Conservation (phyloP, 2,329 filamentous ascomycete genomes). For the Celoporthe dispersa region DNA sequence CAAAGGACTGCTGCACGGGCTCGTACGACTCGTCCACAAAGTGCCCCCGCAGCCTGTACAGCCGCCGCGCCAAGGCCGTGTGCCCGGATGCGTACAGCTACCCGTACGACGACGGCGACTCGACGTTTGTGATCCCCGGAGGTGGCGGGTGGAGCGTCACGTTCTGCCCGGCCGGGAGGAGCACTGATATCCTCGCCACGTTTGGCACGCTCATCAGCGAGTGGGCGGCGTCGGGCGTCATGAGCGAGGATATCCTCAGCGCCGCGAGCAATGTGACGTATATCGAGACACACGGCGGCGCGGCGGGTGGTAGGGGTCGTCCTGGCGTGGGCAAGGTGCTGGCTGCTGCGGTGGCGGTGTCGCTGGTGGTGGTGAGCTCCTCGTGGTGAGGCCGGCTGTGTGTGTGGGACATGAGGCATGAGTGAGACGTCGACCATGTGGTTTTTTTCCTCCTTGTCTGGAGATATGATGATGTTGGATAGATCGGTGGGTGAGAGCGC, state of each 20-base stretch:
- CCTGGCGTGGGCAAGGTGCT: conserved; percentile 22
- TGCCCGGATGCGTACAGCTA: conserved; percentile 88
- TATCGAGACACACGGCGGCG: conserved; percentile 37
- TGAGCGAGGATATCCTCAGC: conserved; percentile 41
- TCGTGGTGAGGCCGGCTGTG: neutral
- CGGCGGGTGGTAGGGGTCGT: neutral
- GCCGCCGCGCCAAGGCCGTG: conserved; percentile 69
- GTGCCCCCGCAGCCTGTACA: conserved; percentile 72
- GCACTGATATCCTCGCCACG: conserved; percentile 61
- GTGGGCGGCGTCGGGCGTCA: conserved; percentile 48
- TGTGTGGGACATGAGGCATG: neutral
- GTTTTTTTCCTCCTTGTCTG: neutral
- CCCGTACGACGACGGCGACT: conserved; percentile 63
- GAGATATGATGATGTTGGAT: neutral
- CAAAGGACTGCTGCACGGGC: conserved; percentile 77
- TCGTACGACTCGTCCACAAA: conserved; percentile 64
- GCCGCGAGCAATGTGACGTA: conserved; percentile 43
- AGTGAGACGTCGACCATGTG: neutral
- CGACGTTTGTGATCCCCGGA: conserved; percentile 64
- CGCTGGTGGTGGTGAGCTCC: conserved; percentile 18
- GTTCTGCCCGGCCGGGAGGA: conserved; percentile 71
- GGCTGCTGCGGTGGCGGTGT: conserved; percentile 16
- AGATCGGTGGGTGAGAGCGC: neutral
- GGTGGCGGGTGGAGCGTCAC: conserved; percentile 80
- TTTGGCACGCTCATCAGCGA: conserved; percentile 54